Conservation (phyloP, 176 grass and related monocot genomes). For the Ensete ventricosum region DNA sequence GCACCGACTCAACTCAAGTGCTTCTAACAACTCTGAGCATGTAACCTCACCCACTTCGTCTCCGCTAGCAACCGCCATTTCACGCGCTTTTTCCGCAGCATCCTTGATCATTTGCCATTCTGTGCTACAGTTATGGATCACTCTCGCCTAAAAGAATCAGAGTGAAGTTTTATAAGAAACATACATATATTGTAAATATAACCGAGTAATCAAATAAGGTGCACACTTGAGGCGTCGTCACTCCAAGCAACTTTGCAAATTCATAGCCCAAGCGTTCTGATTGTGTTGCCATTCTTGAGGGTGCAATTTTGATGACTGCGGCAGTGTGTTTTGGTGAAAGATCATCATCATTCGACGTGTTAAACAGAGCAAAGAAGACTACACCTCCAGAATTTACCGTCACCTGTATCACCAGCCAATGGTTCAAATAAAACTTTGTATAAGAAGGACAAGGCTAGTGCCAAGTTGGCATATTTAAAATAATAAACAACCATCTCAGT, state of each 20-base stretch:
- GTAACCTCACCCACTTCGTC: slow-evolving; percentile 69
- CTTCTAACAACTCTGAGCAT: slow-evolving; percentile 75
- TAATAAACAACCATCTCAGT: background rate
- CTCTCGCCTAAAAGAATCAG: slow-evolving; percentile 43
- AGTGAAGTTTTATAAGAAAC: background rate
- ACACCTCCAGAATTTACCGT: slow-evolving; percentile 96
- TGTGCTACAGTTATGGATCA: slow-evolving; percentile 63
- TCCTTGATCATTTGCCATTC: slow-evolving; percentile 96
- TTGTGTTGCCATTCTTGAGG: slow-evolving; percentile 95
- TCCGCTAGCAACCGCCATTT: slow-evolving; percentile 27
- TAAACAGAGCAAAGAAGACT: slow-evolving; percentile 85
- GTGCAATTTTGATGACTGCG: slow-evolving; percentile 90
- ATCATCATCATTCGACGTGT: slow-evolving; percentile 24
- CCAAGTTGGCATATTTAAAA: background rate
- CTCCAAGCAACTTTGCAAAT: slow-evolving; percentile 84
- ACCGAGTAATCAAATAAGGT: slow-evolving; percentile 2
- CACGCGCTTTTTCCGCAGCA: slow-evolving; percentile 56
- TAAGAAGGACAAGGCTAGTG: background rate
- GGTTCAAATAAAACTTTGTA: background rate
- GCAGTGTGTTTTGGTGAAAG: slow-evolving; percentile 42
- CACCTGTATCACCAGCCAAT: slow-evolving; percentile 31
- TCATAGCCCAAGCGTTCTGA: slow-evolving; percentile 89
- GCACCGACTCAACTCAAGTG: slow-evolving; percentile 79
- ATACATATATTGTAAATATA: background rate
- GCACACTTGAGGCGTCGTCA: slow-evolving; percentile 79